Conservation (phyloP, 768 basidiomycete genomes). For the Clitopilus passeckerianus region DNA sequence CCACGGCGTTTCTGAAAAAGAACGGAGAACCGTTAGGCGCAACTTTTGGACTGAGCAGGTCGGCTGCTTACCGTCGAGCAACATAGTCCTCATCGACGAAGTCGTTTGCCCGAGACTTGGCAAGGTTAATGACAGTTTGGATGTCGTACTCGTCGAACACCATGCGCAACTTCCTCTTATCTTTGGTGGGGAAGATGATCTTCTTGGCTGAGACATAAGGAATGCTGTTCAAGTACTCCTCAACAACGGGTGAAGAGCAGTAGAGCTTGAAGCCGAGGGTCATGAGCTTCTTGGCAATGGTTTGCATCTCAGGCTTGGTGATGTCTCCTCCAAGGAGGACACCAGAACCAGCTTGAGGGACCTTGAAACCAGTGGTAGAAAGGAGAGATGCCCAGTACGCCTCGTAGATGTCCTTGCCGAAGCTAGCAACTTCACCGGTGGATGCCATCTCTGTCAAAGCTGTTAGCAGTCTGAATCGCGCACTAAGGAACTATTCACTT, state of each 20-base stretch:
- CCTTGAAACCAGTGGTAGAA: constrained; percentile 93
- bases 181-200: constrained; percentile 94
- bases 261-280: constrained; percentile 95
- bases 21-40: not conserved
- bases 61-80: constrained; percentile 66
- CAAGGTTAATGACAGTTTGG: constrained; percentile 90
- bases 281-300: constrained; percentile 73
- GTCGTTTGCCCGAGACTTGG: constrained; percentile 69
- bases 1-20: constrained; percentile 78
- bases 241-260: constrained; percentile 76
- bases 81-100: constrained; percentile 94
- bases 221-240: constrained; percentile 74
- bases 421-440: constrained; percentile 96
- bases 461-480: constrained; percentile 1
- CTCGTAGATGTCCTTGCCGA: constrained; percentile 90
- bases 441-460: constrained; percentile 83
- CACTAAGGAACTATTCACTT: constrained; percentile 22
- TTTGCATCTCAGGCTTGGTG: constrained; percentile 79
- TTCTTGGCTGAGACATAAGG: constrained; percentile 78
- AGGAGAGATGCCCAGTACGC: constrained; percentile 96
- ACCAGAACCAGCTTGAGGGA: constrained; percentile 79
- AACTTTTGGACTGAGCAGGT: not conserved
- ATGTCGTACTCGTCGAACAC: constrained; percentile 95
- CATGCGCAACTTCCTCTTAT: constrained; percentile 91
- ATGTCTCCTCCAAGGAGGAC: constrained; percentile 92